A percentile compares a stretch with the other conserved stretches of the same genome.
Evolutionary conservation across 1,284 basidiomycete genomes (phyloP).

Genomic region (Microbotryum saponariae): DNA sequence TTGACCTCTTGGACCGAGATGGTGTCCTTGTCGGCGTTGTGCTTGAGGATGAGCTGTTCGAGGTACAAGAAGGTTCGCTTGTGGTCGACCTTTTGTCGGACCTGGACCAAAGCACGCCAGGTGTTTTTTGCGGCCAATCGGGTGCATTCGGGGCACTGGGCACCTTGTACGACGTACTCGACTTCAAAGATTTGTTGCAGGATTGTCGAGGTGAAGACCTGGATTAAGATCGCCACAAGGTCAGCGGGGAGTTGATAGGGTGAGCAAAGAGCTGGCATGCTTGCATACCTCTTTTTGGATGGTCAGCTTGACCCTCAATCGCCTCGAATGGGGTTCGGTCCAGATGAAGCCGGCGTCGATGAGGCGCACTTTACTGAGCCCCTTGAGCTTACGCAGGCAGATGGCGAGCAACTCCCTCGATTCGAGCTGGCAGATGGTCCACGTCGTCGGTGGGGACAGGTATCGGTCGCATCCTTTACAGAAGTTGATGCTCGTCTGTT

Average conservation of each 20-base stretch:
- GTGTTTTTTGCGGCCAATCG: slow-evolving; percentile 95
- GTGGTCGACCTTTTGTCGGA: slow-evolving; percentile 93
- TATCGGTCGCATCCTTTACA: slow-evolving; percentile 96
- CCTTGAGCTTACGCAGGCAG: slow-evolving; percentile 81
- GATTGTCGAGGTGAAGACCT: slow-evolving; percentile 90
- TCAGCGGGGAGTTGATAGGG: not conserved
- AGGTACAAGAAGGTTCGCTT: slow-evolving; percentile 97
- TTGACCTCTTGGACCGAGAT: slow-evolving; percentile 84
- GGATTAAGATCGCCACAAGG: not conserved
- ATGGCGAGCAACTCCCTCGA: slow-evolving; percentile 76
- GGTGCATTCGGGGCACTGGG: slow-evolving; percentile 90
- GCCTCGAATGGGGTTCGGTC: slow-evolving; percentile 96
- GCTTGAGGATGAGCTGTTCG: slow-evolving; percentile 95
- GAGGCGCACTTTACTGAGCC: slow-evolving; percentile 84
- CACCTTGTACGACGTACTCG: slow-evolving; percentile 89
- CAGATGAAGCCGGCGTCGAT: slow-evolving; percentile 98
- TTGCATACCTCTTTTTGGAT: slow-evolving; percentile 85
- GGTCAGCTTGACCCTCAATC: slow-evolving; percentile 85
- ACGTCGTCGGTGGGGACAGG: slow-evolving; percentile 79
- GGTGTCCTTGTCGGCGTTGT: slow-evolving; percentile 93
- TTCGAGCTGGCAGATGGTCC: slow-evolving; percentile 81
- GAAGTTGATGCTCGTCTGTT: slow-evolving; percentile 89
- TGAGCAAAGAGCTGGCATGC: not conserved
- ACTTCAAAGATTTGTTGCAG: slow-evolving; percentile 97
- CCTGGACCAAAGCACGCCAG: slow-evolving; percentile 95